These are phyloP conservation scores for Didymella segeticola DNA, from an alignment of 2,329 filamentous ascomycete genomes.

Conservation along the genomic window DNA sequence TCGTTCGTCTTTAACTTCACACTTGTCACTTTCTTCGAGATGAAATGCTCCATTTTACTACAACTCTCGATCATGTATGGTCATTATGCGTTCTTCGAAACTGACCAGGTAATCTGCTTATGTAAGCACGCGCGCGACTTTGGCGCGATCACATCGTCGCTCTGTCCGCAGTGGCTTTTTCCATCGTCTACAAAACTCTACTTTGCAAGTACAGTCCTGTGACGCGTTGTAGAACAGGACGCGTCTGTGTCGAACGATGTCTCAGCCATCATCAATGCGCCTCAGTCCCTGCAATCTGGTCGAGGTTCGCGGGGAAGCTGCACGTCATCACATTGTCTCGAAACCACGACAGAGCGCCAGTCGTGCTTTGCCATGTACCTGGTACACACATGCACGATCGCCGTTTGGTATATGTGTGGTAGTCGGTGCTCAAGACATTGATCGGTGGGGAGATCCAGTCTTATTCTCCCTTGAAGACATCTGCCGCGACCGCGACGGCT, in stretches of 20 bases:
- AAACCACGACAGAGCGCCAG: constrained; percentile 5
- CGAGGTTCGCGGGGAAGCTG: constrained; percentile 8
- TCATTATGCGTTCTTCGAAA: neutral
- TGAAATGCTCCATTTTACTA: too few relatives aligned
- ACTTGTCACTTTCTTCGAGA: too few relatives aligned
- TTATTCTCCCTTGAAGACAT: constrained; percentile 19
- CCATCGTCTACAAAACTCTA: neutral
- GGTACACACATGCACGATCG: constrained; percentile 11
- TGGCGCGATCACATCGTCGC: neutral
- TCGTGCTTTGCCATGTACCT: constrained; percentile 13
- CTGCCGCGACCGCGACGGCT: neutral
- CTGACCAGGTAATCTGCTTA: neutral
- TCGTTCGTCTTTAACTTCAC: too few relatives aligned
- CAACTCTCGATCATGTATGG: too few relatives aligned
- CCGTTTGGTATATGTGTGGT: neutral
- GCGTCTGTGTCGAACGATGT: constrained; percentile 1
- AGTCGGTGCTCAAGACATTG: constrained; percentile 12
- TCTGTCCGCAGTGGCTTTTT: neutral
- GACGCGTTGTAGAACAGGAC: neutral
- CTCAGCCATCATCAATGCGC: constrained; percentile 10
- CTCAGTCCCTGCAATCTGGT: neutral
- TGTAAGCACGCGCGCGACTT: neutral
- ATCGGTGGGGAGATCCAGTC: constrained; percentile 2
- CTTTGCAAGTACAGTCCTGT: neutral
- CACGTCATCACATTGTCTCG: constrained; percentile 7